Evolutionary conservation across 192 early-diverging fungal genomes (phyloP), one percentile per base, ranked within the genome.

Genomic region (Podila epicladia): DNA sequence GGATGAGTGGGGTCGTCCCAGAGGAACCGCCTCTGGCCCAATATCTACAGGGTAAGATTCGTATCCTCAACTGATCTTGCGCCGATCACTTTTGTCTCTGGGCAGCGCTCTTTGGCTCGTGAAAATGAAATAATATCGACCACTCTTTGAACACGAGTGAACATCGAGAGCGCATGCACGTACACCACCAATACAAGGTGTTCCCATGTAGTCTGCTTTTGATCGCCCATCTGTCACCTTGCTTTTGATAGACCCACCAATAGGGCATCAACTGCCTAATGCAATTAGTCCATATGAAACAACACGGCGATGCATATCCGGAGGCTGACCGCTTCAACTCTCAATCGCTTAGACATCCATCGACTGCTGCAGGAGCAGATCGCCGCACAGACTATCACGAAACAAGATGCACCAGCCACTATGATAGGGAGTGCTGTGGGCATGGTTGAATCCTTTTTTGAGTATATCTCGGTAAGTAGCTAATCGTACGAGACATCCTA

Each of bases 11-110:
- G 67, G 74, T 83, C 45, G 79, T 91, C 28, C 90, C 90, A 62
- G 89, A 91, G 74, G 90, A 91, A 61, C 85, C 87, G 37, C 90
- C 90, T 51, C 73, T 91, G 59, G 90, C 87, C 35, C 85, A 88
- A 28, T 91, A 91, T 65, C 63, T 91, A 58, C 69, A 85, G 83
- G 85, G 90, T 89, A 85, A 55, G 31, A 29, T 29, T 29, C 1
- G n/a, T 38, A 60, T 2, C 37, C 26, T 26, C 13, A 11, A 31
- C 22, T 24, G 17, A 41, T 28, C 12, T 28, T 4, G 12, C 28
- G 6, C 6, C 28, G n/a, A 29, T 19, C 57, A 41, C 24, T 9
- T 67, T 45, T 64, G 33, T 17, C 32, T 20, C 38, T 64, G 41
- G 13, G 41, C 15, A 45, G 38, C 41, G 41, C 41, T 45, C 41